These are phyloP conservation scores for Cerioporus squamosus DNA, from an alignment of 1,284 basidiomycete species.

Conservation along the genomic window DNA sequence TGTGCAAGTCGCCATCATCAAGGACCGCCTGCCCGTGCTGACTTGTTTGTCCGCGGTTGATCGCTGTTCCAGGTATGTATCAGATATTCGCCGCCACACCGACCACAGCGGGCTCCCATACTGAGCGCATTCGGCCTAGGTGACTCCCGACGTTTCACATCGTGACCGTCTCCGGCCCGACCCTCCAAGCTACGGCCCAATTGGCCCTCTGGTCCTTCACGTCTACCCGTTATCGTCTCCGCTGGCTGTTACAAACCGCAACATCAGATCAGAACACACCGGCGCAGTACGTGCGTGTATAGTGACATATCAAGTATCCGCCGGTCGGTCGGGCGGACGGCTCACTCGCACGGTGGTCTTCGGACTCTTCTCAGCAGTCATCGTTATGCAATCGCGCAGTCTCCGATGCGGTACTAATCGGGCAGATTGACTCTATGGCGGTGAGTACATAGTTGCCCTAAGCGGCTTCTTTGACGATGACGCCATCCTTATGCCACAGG, in stretches of 20 bases:
- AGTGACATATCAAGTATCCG: background rate
- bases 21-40: background rate
- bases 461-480: background rate
- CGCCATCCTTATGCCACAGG: conserved; percentile 3
- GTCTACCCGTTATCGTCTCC: background rate
- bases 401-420: background rate
- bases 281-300: no score
- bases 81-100: conserved; percentile 3
- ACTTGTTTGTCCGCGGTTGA: background rate
- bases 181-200: background rate
- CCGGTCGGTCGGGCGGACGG: background rate
- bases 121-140: background rate
- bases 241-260: background rate
- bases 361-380: conserved; percentile 8
- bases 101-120: conserved; percentile 1
- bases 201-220: background rate
- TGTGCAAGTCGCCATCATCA: background rate
- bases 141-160: background rate
- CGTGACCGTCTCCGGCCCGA: background rate
- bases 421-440: background rate
- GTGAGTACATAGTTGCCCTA: background rate
- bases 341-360: conserved; percentile 3
- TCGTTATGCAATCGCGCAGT: conserved; percentile 1
- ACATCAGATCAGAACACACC: conserved; percentile 17
- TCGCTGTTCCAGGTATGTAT: conserved; percentile 1